phyloP scores from a whole-genome alignment of 352 stramenopile species.

The Phytophthora citricola region DNA sequence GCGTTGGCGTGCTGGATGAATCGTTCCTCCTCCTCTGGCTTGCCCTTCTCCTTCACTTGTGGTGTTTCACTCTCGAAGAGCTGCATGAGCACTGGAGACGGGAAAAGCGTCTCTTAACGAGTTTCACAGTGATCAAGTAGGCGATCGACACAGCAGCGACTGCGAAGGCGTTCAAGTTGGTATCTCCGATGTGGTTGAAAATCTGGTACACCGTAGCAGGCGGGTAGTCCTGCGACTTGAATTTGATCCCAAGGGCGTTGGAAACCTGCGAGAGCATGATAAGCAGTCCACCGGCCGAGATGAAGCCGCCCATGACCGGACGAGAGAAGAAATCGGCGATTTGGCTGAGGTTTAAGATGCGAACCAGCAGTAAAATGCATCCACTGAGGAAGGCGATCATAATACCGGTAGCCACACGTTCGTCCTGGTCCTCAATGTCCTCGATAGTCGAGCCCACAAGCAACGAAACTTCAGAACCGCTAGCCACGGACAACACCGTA shows the following conservation, averaged over 20 bases:
- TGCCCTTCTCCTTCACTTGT: conserved; percentile 8
- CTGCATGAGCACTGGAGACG: conserved; percentile 19
- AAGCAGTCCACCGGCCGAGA: neutral
- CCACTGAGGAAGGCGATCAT: conserved; percentile 27
- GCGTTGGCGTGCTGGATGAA: conserved; percentile 10
- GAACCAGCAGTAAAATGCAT: conserved; percentile 16
- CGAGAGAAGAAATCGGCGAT: conserved; percentile 30
- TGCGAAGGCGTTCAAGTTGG: conserved; percentile 24
- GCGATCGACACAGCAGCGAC: conserved; percentile 9
- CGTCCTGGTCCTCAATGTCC: conserved; percentile 21
- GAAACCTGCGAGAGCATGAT: conserved; percentile 29
- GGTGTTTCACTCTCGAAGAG: conserved; percentile 22
- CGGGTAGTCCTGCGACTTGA: conserved; percentile 25
- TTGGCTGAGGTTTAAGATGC: conserved; percentile 22
- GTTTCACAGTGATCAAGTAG: conserved; percentile 20
- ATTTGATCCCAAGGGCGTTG: conserved; percentile 23
- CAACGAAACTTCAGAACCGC: conserved; percentile 25
- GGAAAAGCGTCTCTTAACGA: conserved; percentile 22
- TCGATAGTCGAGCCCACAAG: conserved; percentile 20
- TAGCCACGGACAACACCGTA: conserved; percentile 22
- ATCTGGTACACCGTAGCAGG: conserved; percentile 22
- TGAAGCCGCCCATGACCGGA: conserved; percentile 25
- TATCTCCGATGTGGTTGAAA: conserved; percentile 11
- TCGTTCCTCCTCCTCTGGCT: conserved; percentile 17
- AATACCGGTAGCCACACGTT: conserved; percentile 17